These are phyloP conservation scores for Syzygium jambos DNA, from an alignment of 345 rosid genomes.

Conservation along the genomic window DNA sequence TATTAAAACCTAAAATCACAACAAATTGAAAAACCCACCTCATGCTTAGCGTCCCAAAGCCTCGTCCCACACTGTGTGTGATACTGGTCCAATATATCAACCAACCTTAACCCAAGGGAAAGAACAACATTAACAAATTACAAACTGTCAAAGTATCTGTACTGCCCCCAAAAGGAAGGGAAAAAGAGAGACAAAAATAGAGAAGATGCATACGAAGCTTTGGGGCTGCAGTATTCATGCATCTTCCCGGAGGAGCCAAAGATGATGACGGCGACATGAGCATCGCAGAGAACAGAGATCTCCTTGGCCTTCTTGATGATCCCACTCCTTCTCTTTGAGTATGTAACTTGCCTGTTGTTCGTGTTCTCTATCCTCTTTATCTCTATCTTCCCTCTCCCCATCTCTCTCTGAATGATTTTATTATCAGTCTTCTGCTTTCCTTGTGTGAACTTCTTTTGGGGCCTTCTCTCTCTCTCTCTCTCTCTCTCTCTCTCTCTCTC, in stretches of 20 bases:
- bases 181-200: not conserved
- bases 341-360: conserved; percentile 35
- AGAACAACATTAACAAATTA: not conserved
- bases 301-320: conserved; percentile 42
- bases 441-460: not conserved
- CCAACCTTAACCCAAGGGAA: conserved; percentile 28
- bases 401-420: not conserved
- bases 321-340: conserved; percentile 39
- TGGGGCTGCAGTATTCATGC: conserved; percentile 30
- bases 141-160: not conserved
- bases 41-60: conserved; percentile 95
- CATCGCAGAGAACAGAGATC: conserved; percentile 37
- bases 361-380: conserved; percentile 39
- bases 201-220: not conserved
- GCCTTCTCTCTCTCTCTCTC: not conserved
- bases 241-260: conserved; percentile 32
- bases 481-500: not conserved
- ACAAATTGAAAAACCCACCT: conserved; percentile 39
- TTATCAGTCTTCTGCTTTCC: not conserved
- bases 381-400: conserved; percentile 49
- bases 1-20: not conserved
- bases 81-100: conserved; percentile 67
- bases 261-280: conserved; percentile 36
- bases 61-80: conserved; percentile 67
- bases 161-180: not conserved